Base-by-base conservation (phyloP, 139 green algal species). In the Yamagishiella unicocca region DNA sequence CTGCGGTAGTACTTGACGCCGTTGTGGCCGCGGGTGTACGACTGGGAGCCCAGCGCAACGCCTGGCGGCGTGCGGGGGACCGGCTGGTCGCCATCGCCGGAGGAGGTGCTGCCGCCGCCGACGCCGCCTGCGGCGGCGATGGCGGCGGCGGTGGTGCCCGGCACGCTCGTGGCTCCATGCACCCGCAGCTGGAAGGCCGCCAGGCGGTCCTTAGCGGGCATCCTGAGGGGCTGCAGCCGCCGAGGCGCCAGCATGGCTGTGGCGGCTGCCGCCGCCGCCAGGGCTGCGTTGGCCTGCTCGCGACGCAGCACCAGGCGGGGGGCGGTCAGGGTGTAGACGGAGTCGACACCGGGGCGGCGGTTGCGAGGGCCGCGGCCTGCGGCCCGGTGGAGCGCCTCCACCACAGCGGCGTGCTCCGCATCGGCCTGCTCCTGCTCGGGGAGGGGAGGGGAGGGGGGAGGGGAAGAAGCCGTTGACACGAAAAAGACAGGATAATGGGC, bases 181-280 rank as follows among this genome's bases (percentile, higher is more conserved):
- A 85, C 79, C 17, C 81, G 81, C 12, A 87, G 81, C 27, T 87
- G 81, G 31, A 87, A 87, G 17, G 81, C 81, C 66, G 64, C 81
- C 22, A 87, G 81, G 4, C 81, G 81, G 45, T 87, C 81, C 66
- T 87, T 68, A 2, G 66, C 64, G 2, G 45, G 40, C 81, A 87
- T 87, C 4, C 5, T 42, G 24, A 78, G 46, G 4, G 81, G 66
- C 46, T 78, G 43, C 45, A 87, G 66, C 4, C 81, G 66, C 4
- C 81, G 64, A 5, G 81, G 81, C 17, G 35, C 64, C 40, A 87
- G 45, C 45, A 79, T 70, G 29, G 64, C 64, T 3, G 81, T 66
- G 22, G 64, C 81, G 14, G 81, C 66, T 3, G 66, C 66, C 24
- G 81, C 81, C 17, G 81, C 81, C 33, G 81, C 64, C 42, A 87